phyloP scores from a whole-genome alignment of 331 rosid species.

The Pyracantha coccinea region DNA sequence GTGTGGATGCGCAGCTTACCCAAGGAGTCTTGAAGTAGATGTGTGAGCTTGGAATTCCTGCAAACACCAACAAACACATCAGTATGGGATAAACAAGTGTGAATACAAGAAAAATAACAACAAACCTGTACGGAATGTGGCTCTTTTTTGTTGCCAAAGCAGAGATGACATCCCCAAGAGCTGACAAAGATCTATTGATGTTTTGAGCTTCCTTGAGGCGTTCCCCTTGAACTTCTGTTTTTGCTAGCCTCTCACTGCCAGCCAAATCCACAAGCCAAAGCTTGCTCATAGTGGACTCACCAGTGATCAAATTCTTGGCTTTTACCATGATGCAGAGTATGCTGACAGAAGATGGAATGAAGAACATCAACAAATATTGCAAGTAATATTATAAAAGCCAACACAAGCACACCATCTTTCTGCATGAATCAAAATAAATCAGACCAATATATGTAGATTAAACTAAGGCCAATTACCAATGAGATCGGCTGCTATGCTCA shows the following conservation, averaged over 20 bases:
- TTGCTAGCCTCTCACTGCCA: constrained; percentile 77
- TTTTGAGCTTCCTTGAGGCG: constrained; percentile 75
- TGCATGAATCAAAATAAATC: not conserved
- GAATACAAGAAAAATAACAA: not conserved
- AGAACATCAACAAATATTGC: not conserved
- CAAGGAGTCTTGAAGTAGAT: constrained; percentile 71
- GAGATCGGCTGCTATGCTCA: constrained; percentile 80
- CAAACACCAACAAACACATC: constrained; percentile 12
- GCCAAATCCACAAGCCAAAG: constrained; percentile 87
- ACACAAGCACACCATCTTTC: not conserved
- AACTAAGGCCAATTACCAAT: constrained; percentile 33
- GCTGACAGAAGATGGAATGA: constrained; percentile 20
- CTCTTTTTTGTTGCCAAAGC: constrained; percentile 63
- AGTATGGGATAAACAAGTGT: not conserved
- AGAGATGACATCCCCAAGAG: constrained; percentile 72
- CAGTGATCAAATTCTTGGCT: constrained; percentile 62
- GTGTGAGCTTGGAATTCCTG: constrained; percentile 79
- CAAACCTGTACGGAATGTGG: constrained; percentile 67
- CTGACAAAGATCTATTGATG: constrained; percentile 69
- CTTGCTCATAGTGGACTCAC: constrained; percentile 64
- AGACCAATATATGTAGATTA: not conserved
- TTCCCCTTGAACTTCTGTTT: constrained; percentile 65
- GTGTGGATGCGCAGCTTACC: constrained; percentile 33
- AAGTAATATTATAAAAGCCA: not conserved
- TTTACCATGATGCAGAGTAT: constrained; percentile 59